Evolutionary conservation across 257 asterid genomes (phyloP), one percentile per base, ranked within the genome.

Genomic region (Paulownia fortunei): DNA sequence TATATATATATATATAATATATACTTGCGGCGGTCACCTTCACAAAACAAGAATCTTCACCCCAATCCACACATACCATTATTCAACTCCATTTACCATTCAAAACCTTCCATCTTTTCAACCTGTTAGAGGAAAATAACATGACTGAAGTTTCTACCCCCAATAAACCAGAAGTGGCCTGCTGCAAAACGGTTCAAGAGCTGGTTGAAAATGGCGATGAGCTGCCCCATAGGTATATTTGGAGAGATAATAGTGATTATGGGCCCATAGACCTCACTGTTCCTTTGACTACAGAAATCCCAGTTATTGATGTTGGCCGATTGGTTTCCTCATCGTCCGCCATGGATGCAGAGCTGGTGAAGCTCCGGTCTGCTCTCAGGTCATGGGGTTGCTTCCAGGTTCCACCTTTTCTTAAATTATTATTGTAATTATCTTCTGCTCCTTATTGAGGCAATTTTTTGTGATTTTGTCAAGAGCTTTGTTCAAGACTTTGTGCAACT

Each of bases 361-460:
- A 82, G 30, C 92, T 91, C 79, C 88, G 76, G 2, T 77, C 88
- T 16, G 89, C 94, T 69, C 89, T 91, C 80, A 51, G 65, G 47
- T 73, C 89, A 11, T 86, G 91, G 86, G 90, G 97, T 46, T 90
- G 87, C 84, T 85, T 91, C 80, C 97, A 91, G 96, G 94, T 91
- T 16, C 21, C 1, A 30, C 27, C 37, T 64, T 6, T 8, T 58
- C 32, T 63, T 69, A 34, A 4, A 13, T 62, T 58, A 6, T 51
- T 30, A 26, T 32, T 24, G 3, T n/a, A 15, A 4, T 44, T 47
- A 1, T 0, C 11, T 4, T 23, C 24, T 30, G 8, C 16, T 3
- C 0, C 8, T 61, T 61, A 1, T 62, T 32, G 15, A 8, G 3
- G 1, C 5, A 11, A 55, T 4, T 26, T 12, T 12, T 13, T 59